Conservation (phyloP, 805 yeast species). For the Cyberlindnera samutprakarnensis region DNA sequence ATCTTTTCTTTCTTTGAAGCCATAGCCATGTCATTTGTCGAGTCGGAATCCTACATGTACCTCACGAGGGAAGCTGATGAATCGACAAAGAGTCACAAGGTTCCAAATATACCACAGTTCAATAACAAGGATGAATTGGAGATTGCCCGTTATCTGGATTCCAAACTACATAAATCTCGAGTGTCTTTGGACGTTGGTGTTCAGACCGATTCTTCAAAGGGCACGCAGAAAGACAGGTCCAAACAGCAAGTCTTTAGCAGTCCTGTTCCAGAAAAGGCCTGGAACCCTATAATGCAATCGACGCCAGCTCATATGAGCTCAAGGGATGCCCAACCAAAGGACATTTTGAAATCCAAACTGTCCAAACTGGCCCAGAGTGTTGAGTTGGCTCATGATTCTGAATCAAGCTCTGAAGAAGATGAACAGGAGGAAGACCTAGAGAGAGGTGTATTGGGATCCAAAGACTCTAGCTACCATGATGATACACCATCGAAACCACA, state of each 20-base stretch:
- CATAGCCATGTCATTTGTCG: slow-evolving; percentile 1
- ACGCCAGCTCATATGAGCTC: slow-evolving; percentile 16
- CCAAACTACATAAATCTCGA: slow-evolving; percentile 1
- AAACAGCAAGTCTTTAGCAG: slow-evolving; percentile 1
- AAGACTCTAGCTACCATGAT: slow-evolving; percentile 2
- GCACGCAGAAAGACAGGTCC: background rate
- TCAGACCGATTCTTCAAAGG: background rate
- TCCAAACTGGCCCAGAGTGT: slow-evolving; percentile 16
- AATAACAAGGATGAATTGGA: slow-evolving; percentile 8
- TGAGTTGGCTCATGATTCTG: slow-evolving; percentile 1
- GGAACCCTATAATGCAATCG: slow-evolving; percentile 21
- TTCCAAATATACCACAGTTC: slow-evolving; percentile 10
- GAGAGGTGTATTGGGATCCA: background rate
- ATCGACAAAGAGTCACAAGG: background rate
- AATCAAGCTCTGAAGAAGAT: slow-evolving; percentile 4
- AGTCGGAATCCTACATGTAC: slow-evolving; percentile 3
- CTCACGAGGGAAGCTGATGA: slow-evolving; percentile 1
- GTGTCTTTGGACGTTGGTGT: background rate
- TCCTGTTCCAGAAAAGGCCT: slow-evolving; percentile 14
- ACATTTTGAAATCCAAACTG: slow-evolving; percentile 19
- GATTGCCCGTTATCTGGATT: slow-evolving; percentile 14
- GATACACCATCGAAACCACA: slow-evolving; percentile 19
- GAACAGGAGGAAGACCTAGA: slow-evolving; percentile 1
- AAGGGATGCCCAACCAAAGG: slow-evolving; percentile 18
- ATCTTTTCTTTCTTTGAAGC: too few relatives aligned